Evolutionary conservation across 441 rosid genomes (phyloP), one percentile per base, ranked within the genome.

Genomic region (Kokia cookei): DNA sequence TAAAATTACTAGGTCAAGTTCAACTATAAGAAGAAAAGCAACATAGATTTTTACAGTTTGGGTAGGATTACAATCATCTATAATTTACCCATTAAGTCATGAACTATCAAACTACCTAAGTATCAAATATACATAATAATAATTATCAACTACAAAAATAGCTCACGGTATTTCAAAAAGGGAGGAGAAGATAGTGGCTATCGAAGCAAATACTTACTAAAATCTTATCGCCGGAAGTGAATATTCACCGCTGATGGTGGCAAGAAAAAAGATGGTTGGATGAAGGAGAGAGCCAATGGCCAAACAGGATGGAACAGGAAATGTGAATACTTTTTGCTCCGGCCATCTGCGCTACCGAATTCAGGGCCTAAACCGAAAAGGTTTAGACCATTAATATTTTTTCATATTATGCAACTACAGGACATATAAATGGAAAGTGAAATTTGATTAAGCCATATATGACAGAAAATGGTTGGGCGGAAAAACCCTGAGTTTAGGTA

Each of bases 261-360:
- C 82, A 87, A 79, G 88, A 84, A 89, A 70, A 80, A 61, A 6
- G 97, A 84, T 76, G 91, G 99, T 75, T 93, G 98, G 78, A 96
- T 84, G 72, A 98, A 96, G 67, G 99, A 96, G 69, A 96, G 86
- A 32, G 93, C 97, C 2, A 96, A 86, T 64, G 99, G 97, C 78
- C 88, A 84, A 86, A 82, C 89, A 14, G 99, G 99, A 88, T 96
- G 99, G 79, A 95, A 95, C 19, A 91, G 86, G 84, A 93, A 93
- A 11, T 92, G 87, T 15, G 90, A 91, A 37, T 88, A 82, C 86
- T 83, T 91, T 77, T 87, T 95, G 73, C 89, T 84, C 77, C 96
- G 84, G 73, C 88, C 85, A 84, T 95, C 98, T 13, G 77, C 37
- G 62, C 84, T 87, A 71, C 99, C 95, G 12, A 86, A 92, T 80